A percentile compares a stretch with the other conserved stretches of the same genome.
Evolutionary conservation across 768 basidiomycete species (phyloP).

Genomic region (Amanita rubescens): DNA sequence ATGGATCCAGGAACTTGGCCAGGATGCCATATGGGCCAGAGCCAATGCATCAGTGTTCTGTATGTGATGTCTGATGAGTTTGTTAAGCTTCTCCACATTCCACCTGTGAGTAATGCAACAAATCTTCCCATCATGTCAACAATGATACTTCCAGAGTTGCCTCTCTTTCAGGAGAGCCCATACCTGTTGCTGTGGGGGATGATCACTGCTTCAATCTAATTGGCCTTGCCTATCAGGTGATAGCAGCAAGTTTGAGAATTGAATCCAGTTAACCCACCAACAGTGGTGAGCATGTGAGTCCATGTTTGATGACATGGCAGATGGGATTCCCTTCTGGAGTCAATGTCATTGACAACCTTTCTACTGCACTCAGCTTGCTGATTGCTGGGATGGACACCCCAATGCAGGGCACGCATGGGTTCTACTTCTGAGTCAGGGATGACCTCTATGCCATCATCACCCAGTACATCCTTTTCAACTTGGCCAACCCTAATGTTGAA

Average conservation of each 20-base stretch:
- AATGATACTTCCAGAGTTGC: slow-evolving; percentile 28
- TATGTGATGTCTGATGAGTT: slow-evolving; percentile 15
- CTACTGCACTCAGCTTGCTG: slow-evolving; percentile 28
- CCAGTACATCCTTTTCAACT: slow-evolving; percentile 25
- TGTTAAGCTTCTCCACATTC: slow-evolving; percentile 5
- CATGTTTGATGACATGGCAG: not conserved
- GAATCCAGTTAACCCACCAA: slow-evolving; percentile 25
- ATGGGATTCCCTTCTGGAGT: slow-evolving; percentile 22
- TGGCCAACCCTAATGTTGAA: slow-evolving; percentile 17
- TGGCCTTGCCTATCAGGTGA: not conserved
- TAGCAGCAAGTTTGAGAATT: slow-evolving; percentile 23
- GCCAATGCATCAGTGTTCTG: slow-evolving; percentile 24
- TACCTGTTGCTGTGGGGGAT: slow-evolving; percentile 15
- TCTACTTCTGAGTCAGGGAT: slow-evolving; percentile 24
- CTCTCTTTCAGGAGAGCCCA: slow-evolving; percentile 19
- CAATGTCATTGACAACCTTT: slow-evolving; percentile 26
- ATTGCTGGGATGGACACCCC: slow-evolving; percentile 25
- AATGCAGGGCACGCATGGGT: slow-evolving; percentile 30
- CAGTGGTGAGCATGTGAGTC: slow-evolving; percentile 22
- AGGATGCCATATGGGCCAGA: slow-evolving; percentile 10
- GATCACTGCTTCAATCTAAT: slow-evolving; percentile 17
- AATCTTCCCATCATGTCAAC: slow-evolving; percentile 20
- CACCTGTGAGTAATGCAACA: slow-evolving; percentile 9
- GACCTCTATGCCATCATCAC: slow-evolving; percentile 27
- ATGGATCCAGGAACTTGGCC: not conserved